A percentile compares a stretch with the other conserved stretches of the same genome.
Conservation (phyloP, 129 eudicot genomes). For the Centrapalus pauciflorus region DNA sequence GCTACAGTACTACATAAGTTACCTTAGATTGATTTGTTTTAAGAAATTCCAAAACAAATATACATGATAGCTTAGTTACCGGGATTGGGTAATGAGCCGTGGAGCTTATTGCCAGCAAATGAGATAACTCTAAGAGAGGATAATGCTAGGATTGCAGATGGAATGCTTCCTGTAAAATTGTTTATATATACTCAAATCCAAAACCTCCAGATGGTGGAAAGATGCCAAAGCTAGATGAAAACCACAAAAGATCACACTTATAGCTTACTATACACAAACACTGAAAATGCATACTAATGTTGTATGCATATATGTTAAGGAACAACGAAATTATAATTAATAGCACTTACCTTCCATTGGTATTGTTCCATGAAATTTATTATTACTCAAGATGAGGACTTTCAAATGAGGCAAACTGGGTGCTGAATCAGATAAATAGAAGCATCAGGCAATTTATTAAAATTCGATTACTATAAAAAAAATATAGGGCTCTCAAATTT, state of each 20-base stretch:
- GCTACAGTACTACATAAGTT: neutral
- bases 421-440: neutral
- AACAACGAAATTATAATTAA: neutral
- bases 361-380: neutral
- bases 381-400: neutral
- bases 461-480: too few relatives aligned
- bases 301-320: neutral
- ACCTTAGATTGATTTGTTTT: neutral
- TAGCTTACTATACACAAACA: neutral
- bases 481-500: too few relatives aligned
- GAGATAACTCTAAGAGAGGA: constrained; percentile 12
- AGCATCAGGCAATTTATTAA: neutral
- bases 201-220: constrained; percentile 9
- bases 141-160: neutral
- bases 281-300: neutral
- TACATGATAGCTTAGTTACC: neutral
- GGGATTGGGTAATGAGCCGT: neutral
- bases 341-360: neutral
- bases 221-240: constrained; percentile 15
- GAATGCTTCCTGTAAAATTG: constrained; percentile 19
- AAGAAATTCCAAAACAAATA: neutral
- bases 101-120: neutral
- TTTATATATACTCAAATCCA: neutral
- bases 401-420: neutral
- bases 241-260: neutral